Base-by-base conservation (phyloP, 768 basidiomycete species). In the Dentipellis fragilis region DNA sequence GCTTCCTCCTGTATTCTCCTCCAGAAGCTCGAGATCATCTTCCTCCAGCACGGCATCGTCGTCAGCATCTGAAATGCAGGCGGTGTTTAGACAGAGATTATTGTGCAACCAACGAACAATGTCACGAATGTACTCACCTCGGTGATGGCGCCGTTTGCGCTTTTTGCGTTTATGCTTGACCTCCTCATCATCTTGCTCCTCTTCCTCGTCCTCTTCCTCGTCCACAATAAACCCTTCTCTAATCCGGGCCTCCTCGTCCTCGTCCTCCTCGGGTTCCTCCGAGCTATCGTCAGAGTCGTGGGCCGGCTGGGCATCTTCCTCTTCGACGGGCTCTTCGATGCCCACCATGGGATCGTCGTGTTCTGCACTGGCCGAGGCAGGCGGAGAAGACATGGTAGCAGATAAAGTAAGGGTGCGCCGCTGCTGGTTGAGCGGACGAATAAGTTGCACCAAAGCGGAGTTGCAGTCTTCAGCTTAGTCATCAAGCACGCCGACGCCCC, bases 151-250 rank as follows among this genome's bases (percentile, higher is more conserved):
- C 64, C 75, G 80, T 71, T 84, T 84, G 65, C 84, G 78, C 59
- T 80, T 76, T 67, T 84, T 90, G 57, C 80, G 78, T 61, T 78
- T 78, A 62, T 80, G 74, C 46, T 71, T 77, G 57, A 77, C 73
- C 54, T 76, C 78, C 46, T 78, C 75, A 45, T 80, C 76, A 3
- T 80, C 76, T 17, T 81, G 83, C 0, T 82, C 87, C 3, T 87
- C 89, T 0, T 92, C 90, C 7, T 92, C 92, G 57, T 29, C 29
- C 29, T 94, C 91, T 9, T 89, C 86, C 55, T 87, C 89, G 55
- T 89, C 89, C 8, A 93, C 93, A 63, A 97, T 96, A 66, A 97
- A 96, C 0, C 90, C 93, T 51, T 93, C 89, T 51, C 83, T 74
- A 55, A 96, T 82, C 55, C 80, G 76, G 56, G 80, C 78, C 63